phyloP scores from a whole-genome alignment of 2,329 filamentous ascomycete genomes.

The Atkinsonella hypoxylon region DNA sequence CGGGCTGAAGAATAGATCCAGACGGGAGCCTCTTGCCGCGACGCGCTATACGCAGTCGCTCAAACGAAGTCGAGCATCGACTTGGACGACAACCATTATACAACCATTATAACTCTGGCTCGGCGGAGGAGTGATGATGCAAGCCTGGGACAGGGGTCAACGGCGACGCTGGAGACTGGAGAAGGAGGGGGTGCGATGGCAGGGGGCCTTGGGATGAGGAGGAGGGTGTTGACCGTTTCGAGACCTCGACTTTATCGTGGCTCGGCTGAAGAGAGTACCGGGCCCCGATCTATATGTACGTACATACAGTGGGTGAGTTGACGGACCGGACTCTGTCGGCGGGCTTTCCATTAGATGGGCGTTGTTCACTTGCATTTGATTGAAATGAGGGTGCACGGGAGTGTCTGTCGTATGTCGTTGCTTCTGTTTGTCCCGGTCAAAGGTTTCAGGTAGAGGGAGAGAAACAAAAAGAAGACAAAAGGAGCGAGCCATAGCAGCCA shows the following conservation, averaged over 20 bases:
- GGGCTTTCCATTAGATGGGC: no score
- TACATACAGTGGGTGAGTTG: no score
- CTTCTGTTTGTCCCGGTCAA: no score
- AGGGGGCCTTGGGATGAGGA: no score
- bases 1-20: not conserved
- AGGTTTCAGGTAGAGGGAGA: no score
- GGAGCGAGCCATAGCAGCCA: no score
- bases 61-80: not conserved
- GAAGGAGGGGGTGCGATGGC: not conserved
- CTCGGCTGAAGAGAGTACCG: not conserved
- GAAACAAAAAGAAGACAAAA: no score
- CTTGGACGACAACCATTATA: not conserved
- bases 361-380: no score
- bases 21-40: not conserved
- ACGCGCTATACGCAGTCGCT: not conserved
- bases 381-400: no score
- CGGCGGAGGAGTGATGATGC: slow-evolving; percentile 1
- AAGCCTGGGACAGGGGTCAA: not conserved
- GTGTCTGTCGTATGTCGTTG: no score
- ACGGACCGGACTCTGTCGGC: no score
- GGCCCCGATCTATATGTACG: no score
- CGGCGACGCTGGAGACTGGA: not conserved
- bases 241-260: not conserved
- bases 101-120: not conserved
- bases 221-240: not conserved